These are phyloP conservation scores for Tylopilus sp. DNA, from an alignment of 1,284 basidiomycete species.

Conservation along the genomic window DNA sequence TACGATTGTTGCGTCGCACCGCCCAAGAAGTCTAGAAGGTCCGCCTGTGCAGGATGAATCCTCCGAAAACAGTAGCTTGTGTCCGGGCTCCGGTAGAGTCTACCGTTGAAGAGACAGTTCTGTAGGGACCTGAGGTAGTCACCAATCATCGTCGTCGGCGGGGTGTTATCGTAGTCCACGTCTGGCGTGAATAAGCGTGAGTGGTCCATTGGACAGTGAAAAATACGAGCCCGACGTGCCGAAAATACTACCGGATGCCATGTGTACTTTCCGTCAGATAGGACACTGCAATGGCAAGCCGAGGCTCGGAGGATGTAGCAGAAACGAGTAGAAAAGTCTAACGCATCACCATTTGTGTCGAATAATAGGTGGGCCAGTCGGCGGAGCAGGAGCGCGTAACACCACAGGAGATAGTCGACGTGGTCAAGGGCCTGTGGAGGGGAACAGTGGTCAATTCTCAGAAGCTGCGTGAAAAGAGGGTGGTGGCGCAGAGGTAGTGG, in stretches of 20 bases:
- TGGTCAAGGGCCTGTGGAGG: background rate
- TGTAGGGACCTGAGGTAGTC: background rate
- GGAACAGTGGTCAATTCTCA: background rate
- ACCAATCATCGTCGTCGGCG: background rate
- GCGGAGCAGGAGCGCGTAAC: background rate
- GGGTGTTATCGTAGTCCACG: background rate
- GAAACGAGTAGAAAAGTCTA: background rate
- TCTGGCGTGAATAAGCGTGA: conserved; percentile 5
- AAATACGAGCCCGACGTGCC: conserved; percentile 6
- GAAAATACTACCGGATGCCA: conserved; percentile 20
- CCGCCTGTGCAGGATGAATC: conserved; percentile 12
- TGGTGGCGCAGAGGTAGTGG: conserved; percentile 1
- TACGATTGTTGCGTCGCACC: conserved; percentile 7
- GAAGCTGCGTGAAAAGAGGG: conserved; percentile 4
- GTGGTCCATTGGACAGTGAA: background rate
- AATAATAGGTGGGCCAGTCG: conserved; percentile 4
- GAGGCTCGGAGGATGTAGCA: background rate
- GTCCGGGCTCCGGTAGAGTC: conserved; percentile 8
- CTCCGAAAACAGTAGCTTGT: conserved; percentile 6
- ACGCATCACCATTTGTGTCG: background rate
- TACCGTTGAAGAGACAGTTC: background rate
- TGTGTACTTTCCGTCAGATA: conserved; percentile 6
- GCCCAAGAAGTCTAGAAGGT: conserved; percentile 1
- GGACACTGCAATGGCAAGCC: conserved; percentile 4
- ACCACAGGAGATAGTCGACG: background rate